phyloP scores from a whole-genome alignment of 129 eudicot genomes.

The Cynara cardunculus region DNA sequence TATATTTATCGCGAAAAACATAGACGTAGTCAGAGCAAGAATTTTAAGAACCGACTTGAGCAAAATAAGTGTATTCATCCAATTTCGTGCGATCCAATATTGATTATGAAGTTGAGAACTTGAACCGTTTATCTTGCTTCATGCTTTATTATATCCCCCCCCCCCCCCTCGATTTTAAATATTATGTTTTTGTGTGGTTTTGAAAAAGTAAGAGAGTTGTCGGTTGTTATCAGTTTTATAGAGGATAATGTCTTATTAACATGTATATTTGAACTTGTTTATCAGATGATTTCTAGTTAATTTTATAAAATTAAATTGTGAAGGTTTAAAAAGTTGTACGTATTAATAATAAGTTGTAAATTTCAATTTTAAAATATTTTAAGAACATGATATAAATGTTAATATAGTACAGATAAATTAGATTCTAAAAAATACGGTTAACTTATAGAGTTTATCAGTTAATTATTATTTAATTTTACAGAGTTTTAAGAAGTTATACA shows the following conservation, averaged over 20 bases:
- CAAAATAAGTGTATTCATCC: too few relatives aligned
- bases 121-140: background rate
- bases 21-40: too few relatives aligned
- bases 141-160: background rate
- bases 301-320: background rate
- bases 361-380: too few relatives aligned
- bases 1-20: too few relatives aligned
- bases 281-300: background rate
- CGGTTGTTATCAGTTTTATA: background rate
- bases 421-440: too few relatives aligned
- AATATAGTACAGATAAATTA: too few relatives aligned
- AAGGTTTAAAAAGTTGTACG: background rate
- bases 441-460: too few relatives aligned
- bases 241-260: background rate
- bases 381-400: background rate
- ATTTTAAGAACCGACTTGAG: too few relatives aligned
- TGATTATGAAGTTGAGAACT: background rate
- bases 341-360: background rate
- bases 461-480: too few relatives aligned
- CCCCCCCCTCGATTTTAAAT: background rate
- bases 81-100: too few relatives aligned
- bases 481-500: too few relatives aligned
- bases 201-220: background rate
- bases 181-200: background rate
- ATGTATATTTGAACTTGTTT: background rate